Percentiles rank a stretch among this genome's conserved stretches.
Evolutionary conservation across 2,329 filamentous ascomycete species (phyloP).

Genomic region (Pyrenophora seminiperda): DNA sequence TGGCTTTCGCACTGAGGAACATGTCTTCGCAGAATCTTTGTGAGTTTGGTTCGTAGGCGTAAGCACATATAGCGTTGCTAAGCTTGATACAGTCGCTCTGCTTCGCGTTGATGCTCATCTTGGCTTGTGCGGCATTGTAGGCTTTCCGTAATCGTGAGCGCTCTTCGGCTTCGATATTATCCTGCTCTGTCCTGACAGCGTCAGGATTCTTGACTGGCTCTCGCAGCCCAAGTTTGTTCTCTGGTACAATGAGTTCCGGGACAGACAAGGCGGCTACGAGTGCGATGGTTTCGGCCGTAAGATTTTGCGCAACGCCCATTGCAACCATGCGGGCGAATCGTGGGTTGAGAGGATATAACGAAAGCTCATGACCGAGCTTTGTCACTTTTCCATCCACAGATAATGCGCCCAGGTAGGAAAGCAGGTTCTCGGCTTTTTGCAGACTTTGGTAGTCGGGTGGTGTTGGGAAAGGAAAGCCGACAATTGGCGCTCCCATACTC

Average conservation of each 20-base stretch:
- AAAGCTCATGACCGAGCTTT: conserved; percentile 77
- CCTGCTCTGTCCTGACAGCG: conserved; percentile 62
- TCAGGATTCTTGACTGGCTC: conserved; percentile 54
- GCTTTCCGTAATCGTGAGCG: conserved; percentile 68
- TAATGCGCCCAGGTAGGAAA: conserved; percentile 84
- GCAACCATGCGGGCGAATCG: conserved; percentile 91
- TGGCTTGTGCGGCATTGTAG: conserved; percentile 74
- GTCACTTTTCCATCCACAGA: conserved; percentile 75
- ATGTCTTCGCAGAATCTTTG: conserved; percentile 79
- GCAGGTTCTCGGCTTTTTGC: conserved; percentile 80
- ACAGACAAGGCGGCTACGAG: conserved; percentile 88
- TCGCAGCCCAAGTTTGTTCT: conserved; percentile 73
- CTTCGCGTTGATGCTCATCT: conserved; percentile 77
- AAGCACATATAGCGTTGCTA: conserved; percentile 85
- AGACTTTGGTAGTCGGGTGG: conserved; percentile 78
- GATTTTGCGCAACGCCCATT: conserved; percentile 80
- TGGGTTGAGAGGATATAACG: conserved; percentile 86
- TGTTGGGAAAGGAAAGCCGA: conserved; percentile 96
- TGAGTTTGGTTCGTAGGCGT: conserved; percentile 56
- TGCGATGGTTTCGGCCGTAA: conserved; percentile 83
- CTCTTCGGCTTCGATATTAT: conserved; percentile 72
- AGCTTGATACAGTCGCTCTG: conserved; percentile 88
- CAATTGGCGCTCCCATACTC: conserved; percentile 87
- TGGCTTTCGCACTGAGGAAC: conserved; percentile 85
- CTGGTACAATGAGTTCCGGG: conserved; percentile 83